phyloP scores from a whole-genome alignment of 2,329 filamentous ascomycete genomes.

The Massarina eburnea region DNA sequence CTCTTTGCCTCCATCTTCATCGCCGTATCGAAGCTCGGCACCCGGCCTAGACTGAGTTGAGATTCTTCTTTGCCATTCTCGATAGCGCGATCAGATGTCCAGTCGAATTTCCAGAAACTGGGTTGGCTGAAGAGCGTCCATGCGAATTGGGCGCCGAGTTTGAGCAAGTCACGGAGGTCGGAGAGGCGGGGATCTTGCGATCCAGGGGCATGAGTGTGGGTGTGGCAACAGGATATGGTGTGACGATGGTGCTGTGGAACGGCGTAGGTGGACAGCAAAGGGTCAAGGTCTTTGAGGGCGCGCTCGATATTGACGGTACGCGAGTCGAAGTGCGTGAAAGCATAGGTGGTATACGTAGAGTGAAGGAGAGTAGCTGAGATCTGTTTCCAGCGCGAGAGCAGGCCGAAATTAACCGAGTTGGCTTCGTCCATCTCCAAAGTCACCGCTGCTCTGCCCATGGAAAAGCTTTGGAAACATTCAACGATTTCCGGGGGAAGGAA shows the following conservation, averaged over 20 bases:
- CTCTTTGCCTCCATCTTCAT: not conserved
- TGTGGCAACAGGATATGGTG: not conserved
- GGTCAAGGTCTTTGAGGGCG: slow-evolving; percentile 15
- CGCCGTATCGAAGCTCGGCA: not conserved
- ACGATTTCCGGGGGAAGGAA: slow-evolving; percentile 18
- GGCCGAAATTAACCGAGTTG: slow-evolving; percentile 9
- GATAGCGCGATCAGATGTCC: slow-evolving; percentile 8
- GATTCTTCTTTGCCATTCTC: slow-evolving; percentile 6
- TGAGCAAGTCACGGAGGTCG: slow-evolving; percentile 11
- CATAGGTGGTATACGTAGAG: slow-evolving; percentile 11
- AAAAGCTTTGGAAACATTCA: slow-evolving; percentile 17
- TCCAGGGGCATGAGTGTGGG: not conserved
- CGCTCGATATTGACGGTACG: slow-evolving; percentile 18
- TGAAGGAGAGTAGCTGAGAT: slow-evolving; percentile 13
- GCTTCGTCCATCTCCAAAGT: slow-evolving; percentile 5
- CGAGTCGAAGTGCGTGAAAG: slow-evolving; percentile 16
- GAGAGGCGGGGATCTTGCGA: slow-evolving; percentile 8
- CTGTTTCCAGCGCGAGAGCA: slow-evolving; percentile 16
- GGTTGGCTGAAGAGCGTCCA: slow-evolving; percentile 16
- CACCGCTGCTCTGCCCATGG: slow-evolving; percentile 5
- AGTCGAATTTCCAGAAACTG: slow-evolving; percentile 17
- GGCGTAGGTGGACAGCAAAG: slow-evolving; percentile 12
- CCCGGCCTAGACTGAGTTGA: not conserved
- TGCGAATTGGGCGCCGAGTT: slow-evolving; percentile 11
- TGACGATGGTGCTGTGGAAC: not conserved